Conservation (phyloP, 495 filamentous ascomycete species). For the Daldinia grandis region DNA sequence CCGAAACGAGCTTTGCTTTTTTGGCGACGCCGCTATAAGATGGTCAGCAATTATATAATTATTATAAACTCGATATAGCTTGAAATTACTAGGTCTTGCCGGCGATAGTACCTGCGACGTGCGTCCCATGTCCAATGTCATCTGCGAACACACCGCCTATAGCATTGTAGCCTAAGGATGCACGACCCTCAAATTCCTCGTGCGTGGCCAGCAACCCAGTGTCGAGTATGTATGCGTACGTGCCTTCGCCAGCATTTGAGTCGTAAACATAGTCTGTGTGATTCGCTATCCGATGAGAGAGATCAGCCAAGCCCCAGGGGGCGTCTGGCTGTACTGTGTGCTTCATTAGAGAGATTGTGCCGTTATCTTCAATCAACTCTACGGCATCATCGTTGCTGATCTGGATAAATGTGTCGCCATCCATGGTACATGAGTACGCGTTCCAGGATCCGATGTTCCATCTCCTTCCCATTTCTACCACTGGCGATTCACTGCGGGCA, state of each 20-base stretch:
- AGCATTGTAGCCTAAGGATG: constrained; percentile 62
- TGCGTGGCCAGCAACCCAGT: constrained; percentile 62
- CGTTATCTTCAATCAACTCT: constrained; percentile 38
- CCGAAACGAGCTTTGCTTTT: constrained; percentile 65
- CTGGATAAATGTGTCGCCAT: constrained; percentile 45
- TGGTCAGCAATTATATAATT: constrained; percentile 8
- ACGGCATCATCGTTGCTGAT: constrained; percentile 52
- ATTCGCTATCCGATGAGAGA: constrained; percentile 59
- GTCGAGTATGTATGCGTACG: constrained; percentile 66
- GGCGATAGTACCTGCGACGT: constrained; percentile 68
- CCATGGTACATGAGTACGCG: constrained; percentile 53
- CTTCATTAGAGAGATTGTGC: constrained; percentile 23
- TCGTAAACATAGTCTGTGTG: constrained; percentile 67
- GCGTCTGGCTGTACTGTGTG: constrained; percentile 56
- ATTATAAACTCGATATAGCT: background rate
- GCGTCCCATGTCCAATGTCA: constrained; percentile 69
- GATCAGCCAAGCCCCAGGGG: constrained; percentile 66
- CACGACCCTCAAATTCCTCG: constrained; percentile 63
- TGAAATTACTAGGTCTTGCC: constrained; percentile 44
- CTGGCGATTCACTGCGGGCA: constrained; percentile 45
- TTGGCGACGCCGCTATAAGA: constrained; percentile 64
- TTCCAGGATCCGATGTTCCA: constrained; percentile 52
- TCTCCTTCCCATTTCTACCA: constrained; percentile 44
- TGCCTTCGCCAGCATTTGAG: constrained; percentile 59
- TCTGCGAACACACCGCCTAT: constrained; percentile 53